Evolutionary conservation across 768 basidiomycete species (phyloP), one percentile per base, ranked within the genome.

Genomic region (Scleroderma citrinum): DNA sequence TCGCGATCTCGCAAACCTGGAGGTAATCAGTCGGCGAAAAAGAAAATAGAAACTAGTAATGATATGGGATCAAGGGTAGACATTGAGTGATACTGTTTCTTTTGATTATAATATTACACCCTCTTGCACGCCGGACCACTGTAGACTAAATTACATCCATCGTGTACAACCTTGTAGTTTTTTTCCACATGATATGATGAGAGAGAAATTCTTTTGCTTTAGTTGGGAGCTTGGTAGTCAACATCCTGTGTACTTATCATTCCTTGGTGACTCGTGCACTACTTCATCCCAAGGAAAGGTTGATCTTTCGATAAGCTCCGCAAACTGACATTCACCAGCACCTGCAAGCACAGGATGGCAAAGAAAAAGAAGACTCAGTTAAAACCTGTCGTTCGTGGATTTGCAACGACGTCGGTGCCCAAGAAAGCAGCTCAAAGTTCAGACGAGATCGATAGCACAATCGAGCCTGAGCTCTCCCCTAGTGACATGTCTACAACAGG

Each of bases 281-380:
- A n/a, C 13, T 14, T 35, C 13, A 13, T 35, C n/a, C 34, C 26
- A 29, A 29, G 8, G 26, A 29, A 29, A 29, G 26, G 26, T 29
- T 29, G 26, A 29, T 29, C 26, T 29, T 29, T 29, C 26, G 26
- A 29, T 29, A 29, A 29, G 26, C 26, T 29, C 26, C 26, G 26
- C 8, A 29, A 29, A 29, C 26, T 29, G 8, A 29, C 26, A 29
- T 29, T 29, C 26, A 29, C 26, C 8, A 5, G 26, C 26, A 24
- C 26, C 8, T 29, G 26, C 26, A 24, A 31, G 16, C 17, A 36
- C 35, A 13, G 14, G 38, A 88, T 88, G 87, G 73, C 82, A 51
- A 92, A 90, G 74, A 90, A 88, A 73, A 92, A 84, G 76, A 92
- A 88, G 70, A 80, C 82, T 6, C 83, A 88, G 63, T 63, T 86